Percentiles rank a stretch among this genome's conserved stretches.
Evolutionary conservation across 148 eudicot genomes (phyloP).

Genomic region (Oxyria digyna): DNA sequence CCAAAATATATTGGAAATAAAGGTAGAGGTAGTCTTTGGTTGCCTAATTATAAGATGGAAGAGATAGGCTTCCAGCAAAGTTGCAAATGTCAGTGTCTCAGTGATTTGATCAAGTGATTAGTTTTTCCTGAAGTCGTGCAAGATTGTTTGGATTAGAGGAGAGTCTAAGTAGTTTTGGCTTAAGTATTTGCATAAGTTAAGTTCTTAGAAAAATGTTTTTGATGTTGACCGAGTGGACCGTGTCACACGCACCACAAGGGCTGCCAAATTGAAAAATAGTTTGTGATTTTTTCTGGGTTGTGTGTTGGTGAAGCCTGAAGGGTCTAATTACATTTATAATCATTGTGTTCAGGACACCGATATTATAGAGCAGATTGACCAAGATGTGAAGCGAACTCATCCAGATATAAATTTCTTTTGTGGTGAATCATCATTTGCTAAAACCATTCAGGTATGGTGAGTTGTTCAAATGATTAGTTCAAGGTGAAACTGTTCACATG

Average conservation of each 20-base stretch:
- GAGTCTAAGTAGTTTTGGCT: not conserved
- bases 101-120: not conserved
- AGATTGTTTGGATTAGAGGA: no score
- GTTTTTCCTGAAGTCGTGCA: no score
- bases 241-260: not conserved
- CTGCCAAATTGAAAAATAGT: not conserved
- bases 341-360: conserved; percentile 59
- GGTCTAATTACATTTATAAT: not conserved
- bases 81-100: no score
- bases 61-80: not conserved
- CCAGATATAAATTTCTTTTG: no score
- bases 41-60: no score
- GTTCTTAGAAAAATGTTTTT: not conserved
- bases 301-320: no score
- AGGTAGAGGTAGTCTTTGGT: no score
- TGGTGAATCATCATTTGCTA: no score
- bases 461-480: no score
- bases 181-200: not conserved
- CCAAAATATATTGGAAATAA: not conserved
- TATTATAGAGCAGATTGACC: conserved; percentile 88
- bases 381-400: conserved; percentile 96
- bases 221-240: not conserved
- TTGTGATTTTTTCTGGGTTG: not conserved
- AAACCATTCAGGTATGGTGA: no score
- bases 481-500: conserved; percentile 6